Conservation (phyloP, 2,329 filamentous ascomycete genomes). For the Ophiostoma ulmi region DNA sequence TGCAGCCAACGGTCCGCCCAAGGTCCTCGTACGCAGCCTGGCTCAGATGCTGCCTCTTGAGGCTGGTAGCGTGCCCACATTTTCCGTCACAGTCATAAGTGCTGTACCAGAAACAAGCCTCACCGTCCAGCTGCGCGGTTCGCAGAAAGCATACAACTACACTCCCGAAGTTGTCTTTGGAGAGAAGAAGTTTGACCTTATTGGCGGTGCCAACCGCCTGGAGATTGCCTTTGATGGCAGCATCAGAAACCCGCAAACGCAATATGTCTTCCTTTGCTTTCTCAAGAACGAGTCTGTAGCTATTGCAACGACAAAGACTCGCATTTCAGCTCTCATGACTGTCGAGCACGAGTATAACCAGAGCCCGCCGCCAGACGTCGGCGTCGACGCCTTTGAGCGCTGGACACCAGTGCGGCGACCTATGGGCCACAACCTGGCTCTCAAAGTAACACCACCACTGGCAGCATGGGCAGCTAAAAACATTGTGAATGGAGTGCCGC, state of each 20-base stretch:
- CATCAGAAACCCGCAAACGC: slow-evolving; percentile 28
- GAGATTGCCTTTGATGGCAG: slow-evolving; percentile 23
- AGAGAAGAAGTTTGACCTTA: slow-evolving; percentile 13
- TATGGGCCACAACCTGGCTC: slow-evolving; percentile 30
- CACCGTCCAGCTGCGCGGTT: slow-evolving; percentile 29
- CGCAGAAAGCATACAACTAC: slow-evolving; percentile 30
- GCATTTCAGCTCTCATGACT: slow-evolving; percentile 29
- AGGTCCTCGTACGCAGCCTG: slow-evolving; percentile 29
- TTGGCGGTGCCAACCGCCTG: background rate
- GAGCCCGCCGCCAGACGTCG: slow-evolving; percentile 27
- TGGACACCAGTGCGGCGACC: slow-evolving; percentile 31
- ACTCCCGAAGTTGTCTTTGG: slow-evolving; percentile 29
- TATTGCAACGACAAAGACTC: slow-evolving; percentile 27
- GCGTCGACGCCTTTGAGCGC: slow-evolving; percentile 30
- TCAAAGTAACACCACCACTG: slow-evolving; percentile 26
- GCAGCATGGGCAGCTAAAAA: slow-evolving; percentile 19
- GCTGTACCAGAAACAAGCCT: slow-evolving; percentile 23
- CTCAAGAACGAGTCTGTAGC: slow-evolving; percentile 30
- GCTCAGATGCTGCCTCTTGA: slow-evolving; percentile 30
- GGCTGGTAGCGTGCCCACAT: slow-evolving; percentile 27
- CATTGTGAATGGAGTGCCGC: slow-evolving; percentile 28
- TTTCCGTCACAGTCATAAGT: slow-evolving; percentile 25
- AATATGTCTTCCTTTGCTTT: slow-evolving; percentile 30
- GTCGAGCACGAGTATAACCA: slow-evolving; percentile 31
- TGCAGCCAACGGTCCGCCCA: slow-evolving; percentile 29